A percentile compares a stretch with the other conserved stretches of the same genome.
Conservation (phyloP, 176 grass and related monocot genomes). For the Bolboschoenus planiculmis region DNA sequence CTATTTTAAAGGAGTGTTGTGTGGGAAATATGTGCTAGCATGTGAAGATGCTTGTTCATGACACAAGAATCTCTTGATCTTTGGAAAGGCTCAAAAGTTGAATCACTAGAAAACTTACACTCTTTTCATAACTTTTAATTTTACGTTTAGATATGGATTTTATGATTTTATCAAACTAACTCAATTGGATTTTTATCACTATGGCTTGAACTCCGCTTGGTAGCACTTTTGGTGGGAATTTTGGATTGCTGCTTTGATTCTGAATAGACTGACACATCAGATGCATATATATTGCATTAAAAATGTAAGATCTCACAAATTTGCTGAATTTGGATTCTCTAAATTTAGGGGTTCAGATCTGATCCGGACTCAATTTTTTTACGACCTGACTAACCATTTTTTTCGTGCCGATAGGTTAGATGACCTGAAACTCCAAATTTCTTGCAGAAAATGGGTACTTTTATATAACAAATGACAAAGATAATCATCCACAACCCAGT, state of each 20-base stretch:
- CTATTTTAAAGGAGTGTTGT: neutral
- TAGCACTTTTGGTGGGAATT: no score
- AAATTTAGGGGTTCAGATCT: neutral
- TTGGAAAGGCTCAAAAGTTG: neutral
- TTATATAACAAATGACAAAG: neutral
- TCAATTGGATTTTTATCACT: no score
- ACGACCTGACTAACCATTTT: neutral
- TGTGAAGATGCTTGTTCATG: neutral
- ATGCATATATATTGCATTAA: neutral
- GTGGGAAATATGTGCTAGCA: neutral
- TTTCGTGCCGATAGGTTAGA: neutral
- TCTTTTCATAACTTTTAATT: no score
- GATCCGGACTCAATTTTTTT: neutral
- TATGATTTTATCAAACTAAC: no score
- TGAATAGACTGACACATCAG: neutral
- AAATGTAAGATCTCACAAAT: neutral
- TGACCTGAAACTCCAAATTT: neutral
- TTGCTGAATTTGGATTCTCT: neutral
- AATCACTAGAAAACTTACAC: neutral
- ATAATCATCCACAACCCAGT: neutral
- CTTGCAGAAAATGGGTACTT: neutral
- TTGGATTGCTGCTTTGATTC: neutral
- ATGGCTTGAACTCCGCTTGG: no score
- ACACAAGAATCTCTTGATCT: neutral
- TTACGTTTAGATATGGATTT: no score